phyloP scores from a whole-genome alignment of 2,329 filamentous ascomycete species.

The Plectosphaerella sp. region DNA sequence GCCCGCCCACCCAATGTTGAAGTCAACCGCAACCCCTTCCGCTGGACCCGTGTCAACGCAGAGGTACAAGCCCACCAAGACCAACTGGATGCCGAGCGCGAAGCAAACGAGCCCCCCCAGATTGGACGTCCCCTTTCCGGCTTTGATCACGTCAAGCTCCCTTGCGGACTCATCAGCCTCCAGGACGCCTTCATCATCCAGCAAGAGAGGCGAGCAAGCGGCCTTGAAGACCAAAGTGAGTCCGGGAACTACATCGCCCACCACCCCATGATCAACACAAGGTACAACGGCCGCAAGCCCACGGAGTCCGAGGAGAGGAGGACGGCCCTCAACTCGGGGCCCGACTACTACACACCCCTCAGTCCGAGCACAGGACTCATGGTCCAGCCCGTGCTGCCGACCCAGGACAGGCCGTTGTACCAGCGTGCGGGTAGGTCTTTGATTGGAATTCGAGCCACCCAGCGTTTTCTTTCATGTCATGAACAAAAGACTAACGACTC shows the following conservation, averaged over 20 bases:
- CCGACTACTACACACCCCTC: neutral
- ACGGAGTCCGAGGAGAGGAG: neutral
- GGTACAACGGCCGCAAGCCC: neutral
- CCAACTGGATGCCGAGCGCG: neutral
- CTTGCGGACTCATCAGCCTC: constrained; percentile 6
- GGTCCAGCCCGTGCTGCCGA: neutral
- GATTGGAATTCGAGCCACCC: no score
- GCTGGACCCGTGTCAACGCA: neutral
- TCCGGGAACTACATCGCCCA: constrained; percentile 5
- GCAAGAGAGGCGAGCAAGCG: constrained; percentile 9
- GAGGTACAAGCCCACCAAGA: neutral
- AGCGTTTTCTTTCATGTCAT: no score
- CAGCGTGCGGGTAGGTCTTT: no score
- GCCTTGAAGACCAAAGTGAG: constrained; percentile 12
- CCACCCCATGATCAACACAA: neutral
- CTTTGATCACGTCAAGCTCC: neutral
- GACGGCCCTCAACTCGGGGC: neutral
- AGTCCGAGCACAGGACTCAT: neutral
- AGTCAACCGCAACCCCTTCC: neutral
- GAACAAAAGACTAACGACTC: no score
- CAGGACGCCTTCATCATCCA: constrained; percentile 9
- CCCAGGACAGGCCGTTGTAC: no score
- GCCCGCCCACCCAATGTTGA: neutral
- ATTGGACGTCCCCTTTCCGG: neutral
- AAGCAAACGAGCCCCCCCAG: neutral